Base-by-base conservation (phyloP, 2,329 filamentous ascomycete species). In the Aspergillus unguis region DNA sequence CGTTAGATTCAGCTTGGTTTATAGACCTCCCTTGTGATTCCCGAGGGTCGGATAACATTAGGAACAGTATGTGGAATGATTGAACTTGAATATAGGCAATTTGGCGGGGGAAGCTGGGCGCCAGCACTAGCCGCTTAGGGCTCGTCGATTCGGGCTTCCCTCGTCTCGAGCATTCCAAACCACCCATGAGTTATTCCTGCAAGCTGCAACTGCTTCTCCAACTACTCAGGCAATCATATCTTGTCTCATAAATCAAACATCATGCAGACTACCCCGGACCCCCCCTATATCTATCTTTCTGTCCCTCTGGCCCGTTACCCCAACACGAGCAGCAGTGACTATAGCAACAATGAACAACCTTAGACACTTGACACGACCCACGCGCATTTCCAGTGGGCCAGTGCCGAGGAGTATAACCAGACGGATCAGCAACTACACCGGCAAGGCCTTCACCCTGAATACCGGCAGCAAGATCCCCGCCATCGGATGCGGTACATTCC, bases 381-480 rank as follows among this genome's bases (percentile, higher is more conserved):
- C 17, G 17, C 17, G 17, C 17, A 17, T 17, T 17, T 17, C 17
- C 17, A 17, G 17, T 38, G 36, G 17, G 17, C n/a, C n/a, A 36
- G n/a, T 8, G 25, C n/a, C 4, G 26, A 17, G 32, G 2, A 28
- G 10, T 10, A 8, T 10, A 9, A 27, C 26, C 38, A 42, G 38
- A 6, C 38, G 7, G 11, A 42, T 42, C 38, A 29, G 38, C 38
- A 42, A 42, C 25, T 42, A 42, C 10, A n/a, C 38, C 5, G 38
- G 38, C 25, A 42, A 42, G 26, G 25, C 31, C 8, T 50, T 50
- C 33, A 82, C 77, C 61, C 77, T 85, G 58, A 85, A 85, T 73
- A 82, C 74, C 31, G 81, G 81, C 57, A 66, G 73, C 52, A 71
- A 78, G 50, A 84, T 85, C 48, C 82, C 82, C 44, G 78, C 81